Conservation (phyloP, 768 basidiomycete species). For the Trametes gibbosa region DNA sequence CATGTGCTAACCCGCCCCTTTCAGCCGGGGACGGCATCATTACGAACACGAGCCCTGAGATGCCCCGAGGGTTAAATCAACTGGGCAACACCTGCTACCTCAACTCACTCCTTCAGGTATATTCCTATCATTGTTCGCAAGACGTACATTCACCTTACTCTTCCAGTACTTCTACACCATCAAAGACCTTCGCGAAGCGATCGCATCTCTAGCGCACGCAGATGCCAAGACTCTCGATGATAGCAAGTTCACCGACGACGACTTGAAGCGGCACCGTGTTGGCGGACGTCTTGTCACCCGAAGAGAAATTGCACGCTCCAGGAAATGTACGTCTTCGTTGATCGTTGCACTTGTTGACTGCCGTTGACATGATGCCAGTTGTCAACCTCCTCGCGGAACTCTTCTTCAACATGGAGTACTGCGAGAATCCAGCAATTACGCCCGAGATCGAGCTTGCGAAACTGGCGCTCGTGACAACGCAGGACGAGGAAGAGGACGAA, state of each 20-base stretch:
- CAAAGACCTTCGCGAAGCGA: slow-evolving; percentile 78
- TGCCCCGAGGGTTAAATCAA: slow-evolving; percentile 86
- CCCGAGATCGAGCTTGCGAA: slow-evolving; percentile 87
- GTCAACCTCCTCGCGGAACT: slow-evolving; percentile 75
- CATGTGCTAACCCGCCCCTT: neutral
- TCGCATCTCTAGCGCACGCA: slow-evolving; percentile 55
- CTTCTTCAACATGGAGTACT: slow-evolving; percentile 73
- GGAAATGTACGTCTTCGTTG: slow-evolving; percentile 59
- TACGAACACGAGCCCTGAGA: slow-evolving; percentile 51
- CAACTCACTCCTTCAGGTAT: slow-evolving; percentile 74
- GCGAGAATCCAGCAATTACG: slow-evolving; percentile 65
- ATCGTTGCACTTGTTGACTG: no score
- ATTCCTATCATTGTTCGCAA: neutral
- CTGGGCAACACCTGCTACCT: slow-evolving; percentile 87
- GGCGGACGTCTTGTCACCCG: slow-evolving; percentile 82
- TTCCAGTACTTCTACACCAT: slow-evolving; percentile 96
- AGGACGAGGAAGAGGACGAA: slow-evolving; percentile 79
- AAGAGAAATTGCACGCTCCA: slow-evolving; percentile 79
- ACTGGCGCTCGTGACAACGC: slow-evolving; percentile 84
- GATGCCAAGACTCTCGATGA: slow-evolving; percentile 57
- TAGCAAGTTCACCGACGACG: slow-evolving; percentile 76
- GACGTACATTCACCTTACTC: neutral
- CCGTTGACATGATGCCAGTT: slow-evolving; percentile 44
- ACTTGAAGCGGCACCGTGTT: slow-evolving; percentile 79
- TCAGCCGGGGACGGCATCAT: slow-evolving; percentile 64